These are phyloP conservation scores for Skeletonema costatum DNA, from an alignment of 108 stramenopile genomes.

Conservation along the genomic window DNA sequence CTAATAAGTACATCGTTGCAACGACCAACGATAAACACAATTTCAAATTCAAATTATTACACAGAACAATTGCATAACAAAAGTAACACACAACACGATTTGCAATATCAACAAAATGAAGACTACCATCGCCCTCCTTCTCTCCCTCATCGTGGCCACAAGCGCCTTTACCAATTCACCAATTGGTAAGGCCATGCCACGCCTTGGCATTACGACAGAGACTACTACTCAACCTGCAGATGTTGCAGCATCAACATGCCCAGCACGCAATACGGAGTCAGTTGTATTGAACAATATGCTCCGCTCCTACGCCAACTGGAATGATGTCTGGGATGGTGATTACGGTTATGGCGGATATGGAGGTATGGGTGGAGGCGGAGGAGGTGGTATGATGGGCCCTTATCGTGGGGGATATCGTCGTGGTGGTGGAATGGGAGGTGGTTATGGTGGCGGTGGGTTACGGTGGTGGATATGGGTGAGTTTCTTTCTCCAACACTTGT, in stretches of 20 bases:
- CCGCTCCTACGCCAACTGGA: conserved; percentile 42
- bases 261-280: not conserved
- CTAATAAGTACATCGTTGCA: not conserved
- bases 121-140: not conserved
- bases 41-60: not conserved
- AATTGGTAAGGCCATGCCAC: not conserved
- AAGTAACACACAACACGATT: not conserved
- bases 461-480: conserved; percentile 19
- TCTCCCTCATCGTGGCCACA: not conserved
- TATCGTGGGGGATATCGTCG: conserved; percentile 18
- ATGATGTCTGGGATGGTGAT: conserved; percentile 48
- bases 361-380: conserved; percentile 14
- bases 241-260: not conserved
- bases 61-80: not conserved
- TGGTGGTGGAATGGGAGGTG: conserved; percentile 17
- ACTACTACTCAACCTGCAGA: not conserved
- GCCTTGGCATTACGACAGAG: not conserved
- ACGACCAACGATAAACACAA: not conserved
- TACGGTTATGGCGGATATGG: conserved; percentile 25
- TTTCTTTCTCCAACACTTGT: not conserved
- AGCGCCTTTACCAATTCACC: conserved; percentile 1
- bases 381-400: not conserved
- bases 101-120: not conserved
- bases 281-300: conserved; percentile 27
- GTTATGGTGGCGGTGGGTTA: conserved; percentile 4